Evolutionary conservation across 768 basidiomycete species (phyloP), one percentile per base, ranked within the genome.

Genomic region (Termitomyces eurrhizus): DNA sequence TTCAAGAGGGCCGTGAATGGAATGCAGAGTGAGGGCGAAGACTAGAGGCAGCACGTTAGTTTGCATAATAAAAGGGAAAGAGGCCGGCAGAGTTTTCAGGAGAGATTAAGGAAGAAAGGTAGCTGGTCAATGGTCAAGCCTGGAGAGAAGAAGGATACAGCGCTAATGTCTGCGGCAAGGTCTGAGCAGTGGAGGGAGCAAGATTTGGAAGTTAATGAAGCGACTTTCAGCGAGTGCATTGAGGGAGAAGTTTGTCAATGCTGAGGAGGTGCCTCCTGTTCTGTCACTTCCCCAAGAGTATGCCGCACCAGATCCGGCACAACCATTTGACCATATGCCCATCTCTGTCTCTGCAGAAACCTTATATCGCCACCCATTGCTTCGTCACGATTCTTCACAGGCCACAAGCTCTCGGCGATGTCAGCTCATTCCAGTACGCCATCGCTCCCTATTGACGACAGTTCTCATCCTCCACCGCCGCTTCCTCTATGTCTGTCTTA

Each of bases 121-220:
- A 59, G 68, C 46, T 60, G 68, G 39, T 72, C 73, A 26, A 37
- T 32, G 12, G 50, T 57, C 42, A 54, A 21, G 16, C 29, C 2
- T 33, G 52, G 7, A 36, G 35, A 14, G 52, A 45, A 49, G 45
- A 48, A 24, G 60, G 50, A 53, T 14, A 49, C 45, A 21, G 24
- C 53, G 12, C 53, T 41, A 12, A 55, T 41, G 3, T 55, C 53
- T 16, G 24, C 64, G 62, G 55, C 69, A 44, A 53, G 21, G 67
- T 52, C 52, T 45, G 53, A 52, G 18, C 29, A 36, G 46, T 4
- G 51, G 59, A 7, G 75, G 78, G 7, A 77, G 75, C 52, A 84
- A 77, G 65, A 70, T 89, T 2, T 89, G 87, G 87, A 86, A 79
- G 70, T 68, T 91, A 54, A 79, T 90, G 78, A 89, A 88, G 70